Conservation (phyloP, 2,329 filamentous ascomycete species). For the Fusarium setosum region DNA sequence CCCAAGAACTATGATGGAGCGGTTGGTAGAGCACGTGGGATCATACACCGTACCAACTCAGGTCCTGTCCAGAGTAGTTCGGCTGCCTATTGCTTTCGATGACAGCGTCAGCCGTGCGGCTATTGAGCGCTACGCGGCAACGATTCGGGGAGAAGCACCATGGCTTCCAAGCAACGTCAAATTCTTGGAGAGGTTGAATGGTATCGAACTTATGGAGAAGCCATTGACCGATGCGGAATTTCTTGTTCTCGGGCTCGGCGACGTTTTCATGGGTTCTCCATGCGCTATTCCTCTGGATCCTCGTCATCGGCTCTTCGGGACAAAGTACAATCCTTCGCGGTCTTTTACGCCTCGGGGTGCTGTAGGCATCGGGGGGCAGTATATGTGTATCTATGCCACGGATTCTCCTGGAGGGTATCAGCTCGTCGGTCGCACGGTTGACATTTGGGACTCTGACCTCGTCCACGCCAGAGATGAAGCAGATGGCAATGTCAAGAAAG, state of each 20-base stretch:
- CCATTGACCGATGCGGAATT: slow-evolving; percentile 48
- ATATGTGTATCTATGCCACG: slow-evolving; percentile 53
- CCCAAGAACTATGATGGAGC: slow-evolving; percentile 33
- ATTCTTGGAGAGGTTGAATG: slow-evolving; percentile 57
- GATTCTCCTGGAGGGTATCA: slow-evolving; percentile 53
- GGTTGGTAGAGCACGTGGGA: slow-evolving; percentile 36
- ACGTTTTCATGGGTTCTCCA: slow-evolving; percentile 53
- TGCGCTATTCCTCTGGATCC: slow-evolving; percentile 50
- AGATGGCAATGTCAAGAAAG: too few relatives aligned
- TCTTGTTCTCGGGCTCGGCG: slow-evolving; percentile 52
- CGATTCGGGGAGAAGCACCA: slow-evolving; percentile 68
- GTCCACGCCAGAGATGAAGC: too few relatives aligned
- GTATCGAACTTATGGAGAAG: slow-evolving; percentile 41
- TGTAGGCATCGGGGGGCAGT: slow-evolving; percentile 51
- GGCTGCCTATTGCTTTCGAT: slow-evolving; percentile 53
- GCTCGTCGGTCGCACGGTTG: slow-evolving; percentile 49
- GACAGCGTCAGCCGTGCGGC: slow-evolving; percentile 58
- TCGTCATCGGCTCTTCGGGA: slow-evolving; percentile 49
- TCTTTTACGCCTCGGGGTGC: slow-evolving; percentile 50
- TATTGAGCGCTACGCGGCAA: slow-evolving; percentile 69
- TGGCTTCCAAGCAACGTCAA: slow-evolving; percentile 72
- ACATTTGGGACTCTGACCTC: slow-evolving; percentile 46
- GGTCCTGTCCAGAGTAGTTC: slow-evolving; percentile 46
- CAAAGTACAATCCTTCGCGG: slow-evolving; percentile 52
- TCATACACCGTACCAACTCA: slow-evolving; percentile 35